Conservation (phyloP, 768 basidiomycete genomes). For the Epithele typhae region DNA sequence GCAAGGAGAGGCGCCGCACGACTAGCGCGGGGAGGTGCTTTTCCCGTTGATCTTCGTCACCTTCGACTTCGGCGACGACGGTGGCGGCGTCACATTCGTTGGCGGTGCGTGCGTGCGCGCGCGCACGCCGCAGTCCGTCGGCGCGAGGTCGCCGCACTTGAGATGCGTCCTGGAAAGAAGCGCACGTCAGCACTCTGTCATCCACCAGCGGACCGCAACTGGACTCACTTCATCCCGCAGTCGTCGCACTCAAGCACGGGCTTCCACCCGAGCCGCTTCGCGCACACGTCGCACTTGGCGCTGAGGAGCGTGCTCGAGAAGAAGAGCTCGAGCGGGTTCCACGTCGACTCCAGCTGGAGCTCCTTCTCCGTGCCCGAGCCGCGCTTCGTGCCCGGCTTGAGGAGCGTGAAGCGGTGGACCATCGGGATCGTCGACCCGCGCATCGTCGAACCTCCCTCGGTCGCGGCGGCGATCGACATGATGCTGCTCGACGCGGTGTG, state of each 20-base stretch:
- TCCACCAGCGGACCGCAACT: not conserved
- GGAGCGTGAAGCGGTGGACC: constrained; percentile 82
- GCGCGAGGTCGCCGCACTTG: constrained; percentile 82
- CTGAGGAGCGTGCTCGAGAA: constrained; percentile 69
- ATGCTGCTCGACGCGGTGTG: constrained; percentile 52
- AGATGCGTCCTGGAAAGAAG: constrained; percentile 61
- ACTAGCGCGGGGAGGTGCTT: constrained; percentile 11
- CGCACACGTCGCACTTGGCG: constrained; percentile 79
- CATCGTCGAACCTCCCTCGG: constrained; percentile 73
- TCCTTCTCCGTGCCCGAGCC: not conserved
- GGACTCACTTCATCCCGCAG: constrained; percentile 65
- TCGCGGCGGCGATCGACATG: constrained; percentile 56
- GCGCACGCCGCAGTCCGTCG: constrained; percentile 71
- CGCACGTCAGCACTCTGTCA: not conserved
- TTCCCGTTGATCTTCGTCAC: constrained; percentile 15
- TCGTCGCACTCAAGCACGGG: constrained; percentile 86
- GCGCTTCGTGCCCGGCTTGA: constrained; percentile 73
- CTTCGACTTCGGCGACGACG: constrained; percentile 16
- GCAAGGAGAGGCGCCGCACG: too few relatives aligned
- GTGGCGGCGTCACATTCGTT: constrained; percentile 2
- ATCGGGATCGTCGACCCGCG: constrained; percentile 42
- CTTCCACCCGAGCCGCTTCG: constrained; percentile 82
- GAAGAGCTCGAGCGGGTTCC: constrained; percentile 72
- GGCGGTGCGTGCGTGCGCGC: constrained; percentile 21
- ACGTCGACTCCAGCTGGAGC: constrained; percentile 38